Base-by-base conservation (phyloP, 768 basidiomycete species). In the Candolleomyces aberdarensis region DNA sequence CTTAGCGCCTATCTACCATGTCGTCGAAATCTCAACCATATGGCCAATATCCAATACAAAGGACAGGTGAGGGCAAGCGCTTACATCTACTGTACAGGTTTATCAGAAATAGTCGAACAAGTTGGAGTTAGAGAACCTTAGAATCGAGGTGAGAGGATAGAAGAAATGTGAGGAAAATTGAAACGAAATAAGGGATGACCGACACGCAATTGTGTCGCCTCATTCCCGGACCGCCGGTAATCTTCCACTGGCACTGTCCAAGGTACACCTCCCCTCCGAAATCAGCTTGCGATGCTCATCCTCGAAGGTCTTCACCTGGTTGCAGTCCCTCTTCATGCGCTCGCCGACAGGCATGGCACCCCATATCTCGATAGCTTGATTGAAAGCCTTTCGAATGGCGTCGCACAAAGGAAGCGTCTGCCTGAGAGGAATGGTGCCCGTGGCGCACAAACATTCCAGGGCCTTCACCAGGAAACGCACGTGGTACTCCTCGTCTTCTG, bases 401-500 rank as follows among this genome's bases (percentile, higher is more conserved):
- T 67, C 48, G 36, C 65, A 59, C 1, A 73, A 41, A 26, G 64
- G 62, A 15, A 78, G 63, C 3, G 70, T 72, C 0, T 62, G 57
- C 15, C 61, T 64, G 9, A 75, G 61, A 0, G 72, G 67, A 5
- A 65, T 65, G n/a, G 66, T 64, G 6, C 36, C 36, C 41, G 58
- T 48, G 22, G 62, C 65, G 70, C 70, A 76, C 47, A 69, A 65
- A 8, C 71, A 71, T 55, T 77, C 75, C 31, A 77, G 66, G 10
- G 72, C 68, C 31, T 73, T 61, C 58, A 70, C 70, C 44, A 75
- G 66, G 51, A 64, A 74, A 65, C 67, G 66, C 3, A 67, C 62
- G 54, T 70, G 68, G 31, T 68, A 60, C 66, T 80, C 76, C 50
- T 80, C 79, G 62, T 82, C 80, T 22, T 69, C 65, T 14, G 75